Base-by-base conservation (phyloP, 805 yeast species). In the Metschnikowia reukaufii region DNA sequence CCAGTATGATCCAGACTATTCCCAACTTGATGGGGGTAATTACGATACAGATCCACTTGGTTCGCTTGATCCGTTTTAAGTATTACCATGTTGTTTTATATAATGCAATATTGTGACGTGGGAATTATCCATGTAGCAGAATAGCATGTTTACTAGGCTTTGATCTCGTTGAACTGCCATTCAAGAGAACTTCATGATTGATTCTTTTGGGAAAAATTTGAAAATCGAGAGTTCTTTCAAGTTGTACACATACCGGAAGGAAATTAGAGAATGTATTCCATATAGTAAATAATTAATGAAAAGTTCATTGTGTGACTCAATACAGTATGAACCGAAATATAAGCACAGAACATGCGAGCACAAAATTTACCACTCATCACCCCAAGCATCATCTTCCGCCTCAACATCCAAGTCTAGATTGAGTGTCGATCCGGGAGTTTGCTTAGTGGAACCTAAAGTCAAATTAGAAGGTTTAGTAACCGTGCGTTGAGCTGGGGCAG, bases 341-440 rank as follows among this genome's bases (percentile, higher is more conserved):
- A n/a, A n/a, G n/a, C n/a, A n/a, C n/a, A n/a, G n/a, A n/a, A n/a
- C n/a, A n/a, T n/a, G n/a, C n/a, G n/a, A n/a, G n/a, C n/a, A n/a
- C n/a, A n/a, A 19, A 10, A 23, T 6, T 43, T 34, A 55, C 59
- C 59, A 55, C 16, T 51, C 56, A 3, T 47, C 54, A 9, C 68
- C 74, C 67, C 72, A 65, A n/a, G 61, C 58, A 42, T 63, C 66
- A 25, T 44, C 64, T 4, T 61, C 67, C 12, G 59, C 67, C 13
- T 61, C 64, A 4, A 57, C 61, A n/a, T 47, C 50, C 21, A 61
- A 46, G 42, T 60, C 58, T 25, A 65, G 51, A 31, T 64, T 64
- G 18, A 66, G 56, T 1, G 63, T 50, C 2, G 70, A 54, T 1
- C 59, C 60, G 0, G 61, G 56, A 44, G 54, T 31, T 36, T 44